Conservation (phyloP, 805 yeast genomes). For the Candida alai region DNA sequence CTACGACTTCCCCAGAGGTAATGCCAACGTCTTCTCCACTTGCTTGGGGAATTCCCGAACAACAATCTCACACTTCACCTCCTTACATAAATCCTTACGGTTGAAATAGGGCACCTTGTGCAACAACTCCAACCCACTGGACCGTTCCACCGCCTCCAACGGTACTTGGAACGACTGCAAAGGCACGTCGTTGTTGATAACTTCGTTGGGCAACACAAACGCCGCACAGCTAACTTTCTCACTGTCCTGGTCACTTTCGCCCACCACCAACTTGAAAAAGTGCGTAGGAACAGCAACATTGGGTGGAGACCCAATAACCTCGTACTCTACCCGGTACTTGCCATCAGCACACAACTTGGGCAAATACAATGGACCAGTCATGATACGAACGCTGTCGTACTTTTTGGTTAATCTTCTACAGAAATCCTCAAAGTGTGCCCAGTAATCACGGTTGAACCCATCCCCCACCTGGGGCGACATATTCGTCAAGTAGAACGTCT, state of each 20-base stretch:
- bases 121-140: slow-evolving; percentile 80
- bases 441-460: slow-evolving; percentile 93
- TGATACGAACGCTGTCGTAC: slow-evolving; percentile 74
- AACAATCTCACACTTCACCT: slow-evolving; percentile 72
- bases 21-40: slow-evolving; percentile 13
- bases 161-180: slow-evolving; percentile 82
- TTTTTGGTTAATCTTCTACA: slow-evolving; percentile 69
- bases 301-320: slow-evolving; percentile 95
- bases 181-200: slow-evolving; percentile 66
- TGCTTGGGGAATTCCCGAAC: slow-evolving; percentile 74
- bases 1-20: slow-evolving; percentile 9
- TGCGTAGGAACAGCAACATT: slow-evolving; percentile 97
- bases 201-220: slow-evolving; percentile 88
- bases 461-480: slow-evolving; percentile 97
- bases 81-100: slow-evolving; percentile 68
- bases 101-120: slow-evolving; percentile 57
- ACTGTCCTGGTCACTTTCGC: slow-evolving; percentile 49
- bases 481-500: slow-evolving; percentile 84
- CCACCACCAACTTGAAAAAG: slow-evolving; percentile 86
- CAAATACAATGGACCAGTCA: slow-evolving; percentile 90
- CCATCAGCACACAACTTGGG: slow-evolving; percentile 82
- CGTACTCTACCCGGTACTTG: slow-evolving; percentile 79
- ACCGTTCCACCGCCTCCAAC: slow-evolving; percentile 79
- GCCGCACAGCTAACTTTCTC: slow-evolving; percentile 75
- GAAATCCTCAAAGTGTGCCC: slow-evolving; percentile 96